A percentile compares a stretch with the other conserved stretches of the same genome.
phyloP scores from a whole-genome alignment of 2,329 filamentous ascomycete species.

The Diaporthe humulicola region DNA sequence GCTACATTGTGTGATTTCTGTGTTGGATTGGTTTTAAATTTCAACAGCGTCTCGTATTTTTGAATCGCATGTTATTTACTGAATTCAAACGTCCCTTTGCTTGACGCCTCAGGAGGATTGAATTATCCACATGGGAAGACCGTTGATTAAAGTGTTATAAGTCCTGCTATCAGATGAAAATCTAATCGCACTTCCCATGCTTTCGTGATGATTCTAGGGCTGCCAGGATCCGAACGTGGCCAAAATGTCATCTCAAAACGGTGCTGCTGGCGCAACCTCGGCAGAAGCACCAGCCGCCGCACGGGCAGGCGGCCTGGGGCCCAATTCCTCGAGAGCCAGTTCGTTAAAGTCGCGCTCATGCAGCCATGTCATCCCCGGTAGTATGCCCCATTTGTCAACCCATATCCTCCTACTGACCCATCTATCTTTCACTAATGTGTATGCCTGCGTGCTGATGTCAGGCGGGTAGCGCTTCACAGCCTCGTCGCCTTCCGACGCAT shows the following conservation, averaged over 20 bases:
- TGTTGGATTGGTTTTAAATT: too few species aligned
- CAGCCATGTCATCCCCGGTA: background rate
- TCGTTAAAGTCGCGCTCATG: background rate
- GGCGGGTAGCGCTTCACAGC: background rate
- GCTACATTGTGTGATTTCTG: too few species aligned
- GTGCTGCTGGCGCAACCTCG: background rate
- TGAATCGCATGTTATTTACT: too few species aligned
- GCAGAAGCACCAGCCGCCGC: background rate
- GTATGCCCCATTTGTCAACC: background rate
- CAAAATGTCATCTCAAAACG: background rate
- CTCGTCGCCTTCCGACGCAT: background rate
- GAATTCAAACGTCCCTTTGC: too few species aligned
- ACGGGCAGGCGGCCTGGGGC: background rate
- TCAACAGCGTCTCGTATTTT: too few species aligned
- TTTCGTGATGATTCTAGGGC: too few species aligned
- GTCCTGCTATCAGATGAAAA: too few species aligned
- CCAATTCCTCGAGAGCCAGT: background rate
- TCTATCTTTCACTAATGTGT: background rate
- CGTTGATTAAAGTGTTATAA: too few species aligned
- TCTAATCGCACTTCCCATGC: too few species aligned
- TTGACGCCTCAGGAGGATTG: too few species aligned
- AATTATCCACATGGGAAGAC: too few species aligned
- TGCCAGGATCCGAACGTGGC: too few species aligned
- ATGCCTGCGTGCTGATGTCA: constrained; percentile 7
- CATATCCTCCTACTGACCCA: background rate